Evolutionary conservation across 2,329 filamentous ascomycete genomes (phyloP).

Genomic region (Sporothrix pallida): DNA sequence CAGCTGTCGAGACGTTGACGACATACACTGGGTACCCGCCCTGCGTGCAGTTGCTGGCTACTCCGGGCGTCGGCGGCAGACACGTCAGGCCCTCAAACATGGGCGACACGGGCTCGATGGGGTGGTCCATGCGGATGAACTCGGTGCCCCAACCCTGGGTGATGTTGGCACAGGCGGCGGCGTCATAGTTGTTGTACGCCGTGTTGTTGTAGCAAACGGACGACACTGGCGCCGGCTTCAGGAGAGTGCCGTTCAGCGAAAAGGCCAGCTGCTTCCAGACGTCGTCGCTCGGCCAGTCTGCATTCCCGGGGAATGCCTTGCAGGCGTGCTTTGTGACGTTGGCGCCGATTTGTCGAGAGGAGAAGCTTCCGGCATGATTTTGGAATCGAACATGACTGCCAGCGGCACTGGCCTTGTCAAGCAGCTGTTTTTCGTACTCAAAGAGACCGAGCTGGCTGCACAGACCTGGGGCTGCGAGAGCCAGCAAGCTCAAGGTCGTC

Average conservation of each 20-base stretch:
- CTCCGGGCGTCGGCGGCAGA: constrained; percentile 38
- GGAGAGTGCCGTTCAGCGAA: constrained; percentile 6
- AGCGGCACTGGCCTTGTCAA: not conserved
- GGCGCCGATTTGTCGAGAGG: not conserved
- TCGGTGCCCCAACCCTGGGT: constrained; percentile 18
- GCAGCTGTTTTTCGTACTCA: constrained; percentile 24
- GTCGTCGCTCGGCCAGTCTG: constrained; percentile 19
- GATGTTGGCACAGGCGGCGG: constrained; percentile 20
- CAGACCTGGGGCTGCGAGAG: not conserved
- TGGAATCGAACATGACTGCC: not conserved
- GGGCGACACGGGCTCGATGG: constrained; percentile 49
- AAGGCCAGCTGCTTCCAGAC: constrained; percentile 8
- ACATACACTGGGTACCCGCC: constrained; percentile 37
- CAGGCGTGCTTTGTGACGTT: constrained; percentile 10
- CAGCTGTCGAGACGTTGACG: constrained; percentile 39
- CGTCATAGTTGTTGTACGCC: constrained; percentile 26
- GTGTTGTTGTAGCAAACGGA: constrained; percentile 30
- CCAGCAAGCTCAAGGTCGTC: constrained; percentile 5
- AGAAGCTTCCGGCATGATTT: not conserved
- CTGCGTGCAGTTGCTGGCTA: constrained; percentile 23
- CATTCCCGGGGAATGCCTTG: constrained; percentile 21
- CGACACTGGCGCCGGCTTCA: constrained; percentile 25
- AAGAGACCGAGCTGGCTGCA: constrained; percentile 8
- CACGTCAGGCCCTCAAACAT: constrained; percentile 49
- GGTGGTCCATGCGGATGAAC: constrained; percentile 41